phyloP scores from a whole-genome alignment of 176 grass and related monocot genomes.

The Poa annua region DNA sequence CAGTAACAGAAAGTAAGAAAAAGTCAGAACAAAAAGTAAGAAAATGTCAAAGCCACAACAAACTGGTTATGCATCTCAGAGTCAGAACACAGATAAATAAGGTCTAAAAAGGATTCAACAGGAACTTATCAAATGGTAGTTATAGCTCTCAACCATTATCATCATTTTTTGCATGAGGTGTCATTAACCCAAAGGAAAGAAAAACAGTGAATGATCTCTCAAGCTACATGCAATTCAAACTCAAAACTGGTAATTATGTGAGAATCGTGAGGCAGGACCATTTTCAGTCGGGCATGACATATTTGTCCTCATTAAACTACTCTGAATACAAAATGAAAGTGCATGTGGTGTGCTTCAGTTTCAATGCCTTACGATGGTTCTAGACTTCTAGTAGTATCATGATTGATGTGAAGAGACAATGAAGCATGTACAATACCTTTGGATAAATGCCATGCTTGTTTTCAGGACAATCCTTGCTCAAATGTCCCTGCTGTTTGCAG shows the following conservation, averaged over 20 bases:
- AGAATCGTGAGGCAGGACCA: slow-evolving; percentile 10
- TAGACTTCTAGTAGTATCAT: not conserved
- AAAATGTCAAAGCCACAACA: slow-evolving; percentile 1
- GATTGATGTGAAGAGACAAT: not conserved
- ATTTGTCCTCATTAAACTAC: not conserved
- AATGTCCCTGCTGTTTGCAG: slow-evolving; percentile 81
- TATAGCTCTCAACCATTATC: not conserved
- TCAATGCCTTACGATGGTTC: not conserved
- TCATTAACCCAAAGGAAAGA: slow-evolving; percentile 11
- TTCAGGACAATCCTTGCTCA: slow-evolving; percentile 90
- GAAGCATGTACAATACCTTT: slow-evolving; percentile 59
- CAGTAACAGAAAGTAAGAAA: too few species aligned
- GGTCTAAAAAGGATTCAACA: not conserved
- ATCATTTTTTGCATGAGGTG: slow-evolving; percentile 11
- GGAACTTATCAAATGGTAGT: not conserved
- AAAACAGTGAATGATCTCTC: not conserved
- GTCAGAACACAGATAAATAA: slow-evolving; percentile 6
- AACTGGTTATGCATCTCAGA: not conserved
- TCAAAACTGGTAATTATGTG: not conserved
- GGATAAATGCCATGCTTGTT: slow-evolving; percentile 90
- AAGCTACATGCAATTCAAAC: not conserved
- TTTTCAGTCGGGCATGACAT: not conserved
- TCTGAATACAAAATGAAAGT: not conserved
- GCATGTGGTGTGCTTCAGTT: not conserved
- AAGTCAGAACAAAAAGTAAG: not conserved